phyloP scores from a whole-genome alignment of 352 stramenopile genomes.

The Globisporangium spiculum region DNA sequence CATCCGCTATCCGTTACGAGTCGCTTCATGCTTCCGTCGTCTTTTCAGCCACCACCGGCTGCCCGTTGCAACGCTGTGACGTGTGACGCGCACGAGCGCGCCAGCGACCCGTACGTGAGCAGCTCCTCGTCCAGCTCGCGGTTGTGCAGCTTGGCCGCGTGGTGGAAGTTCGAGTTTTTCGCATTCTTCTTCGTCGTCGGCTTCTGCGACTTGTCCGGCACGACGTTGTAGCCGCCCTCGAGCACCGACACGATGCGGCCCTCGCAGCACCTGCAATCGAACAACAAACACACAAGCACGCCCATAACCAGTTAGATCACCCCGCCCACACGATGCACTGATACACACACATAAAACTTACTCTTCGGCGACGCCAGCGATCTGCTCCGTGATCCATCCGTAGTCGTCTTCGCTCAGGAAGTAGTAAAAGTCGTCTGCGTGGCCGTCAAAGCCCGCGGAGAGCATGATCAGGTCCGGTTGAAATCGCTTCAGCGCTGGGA shows the following conservation, averaged over 20 bases:
- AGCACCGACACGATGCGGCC: slow-evolving; percentile 94
- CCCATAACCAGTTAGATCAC: neutral
- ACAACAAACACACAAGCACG: neutral
- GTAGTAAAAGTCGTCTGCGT: slow-evolving; percentile 70
- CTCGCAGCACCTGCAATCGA: slow-evolving; percentile 64
- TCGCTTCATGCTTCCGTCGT: slow-evolving; percentile 11
- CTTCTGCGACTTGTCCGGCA: slow-evolving; percentile 42
- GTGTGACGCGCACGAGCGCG: slow-evolving; percentile 57
- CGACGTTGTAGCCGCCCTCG: slow-evolving; percentile 92
- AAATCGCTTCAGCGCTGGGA: slow-evolving; percentile 48
- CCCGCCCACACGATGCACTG: neutral
- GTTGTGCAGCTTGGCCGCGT: slow-evolving; percentile 47
- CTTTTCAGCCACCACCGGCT: slow-evolving; percentile 12
- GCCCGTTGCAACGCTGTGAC: slow-evolving; percentile 51
- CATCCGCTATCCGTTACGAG: neutral
- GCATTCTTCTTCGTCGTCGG: slow-evolving; percentile 35
- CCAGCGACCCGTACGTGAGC: slow-evolving; percentile 49
- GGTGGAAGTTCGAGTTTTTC: slow-evolving; percentile 51
- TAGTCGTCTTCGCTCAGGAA: slow-evolving; percentile 86
- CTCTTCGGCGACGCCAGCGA: slow-evolving; percentile 89
- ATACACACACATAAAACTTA: slow-evolving; percentile 35
- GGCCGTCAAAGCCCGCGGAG: slow-evolving; percentile 67
- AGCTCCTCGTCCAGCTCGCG: slow-evolving; percentile 54
- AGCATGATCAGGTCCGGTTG: slow-evolving; percentile 62
- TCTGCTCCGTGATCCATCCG: slow-evolving; percentile 77